Evolutionary conservation across 179 eudicot genomes (phyloP).

Genomic region (Vitellaria paradoxa): DNA sequence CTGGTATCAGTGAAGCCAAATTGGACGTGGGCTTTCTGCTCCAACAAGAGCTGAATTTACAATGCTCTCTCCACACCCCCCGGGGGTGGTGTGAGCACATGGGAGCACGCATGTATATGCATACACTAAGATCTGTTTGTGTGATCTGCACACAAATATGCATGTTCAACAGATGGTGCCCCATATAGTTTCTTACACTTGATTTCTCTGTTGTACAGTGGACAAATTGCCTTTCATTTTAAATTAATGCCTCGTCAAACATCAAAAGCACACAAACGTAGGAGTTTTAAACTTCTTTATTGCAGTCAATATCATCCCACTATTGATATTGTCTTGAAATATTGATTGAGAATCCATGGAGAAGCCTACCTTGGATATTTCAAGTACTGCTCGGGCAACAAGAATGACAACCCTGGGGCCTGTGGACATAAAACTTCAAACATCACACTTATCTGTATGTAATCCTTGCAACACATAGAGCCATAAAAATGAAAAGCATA

Average conservation of each 20-base stretch:
- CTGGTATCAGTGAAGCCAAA: too few relatives aligned
- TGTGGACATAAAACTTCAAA: slow-evolving; percentile 35
- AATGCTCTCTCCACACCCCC: neutral
- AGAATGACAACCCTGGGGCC: slow-evolving; percentile 95
- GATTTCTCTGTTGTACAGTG: neutral
- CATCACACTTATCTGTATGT: slow-evolving; percentile 9
- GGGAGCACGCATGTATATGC: too few relatives aligned
- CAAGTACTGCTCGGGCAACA: slow-evolving; percentile 71
- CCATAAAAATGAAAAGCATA: slow-evolving; percentile 2
- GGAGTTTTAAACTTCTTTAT: neutral
- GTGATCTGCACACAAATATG: neutral
- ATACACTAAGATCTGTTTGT: neutral
- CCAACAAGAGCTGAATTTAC: too few relatives aligned
- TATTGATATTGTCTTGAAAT: neutral
- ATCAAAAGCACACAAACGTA: neutral
- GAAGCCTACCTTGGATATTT: slow-evolving; percentile 75
- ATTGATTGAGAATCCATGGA: slow-evolving; percentile 9
- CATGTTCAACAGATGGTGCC: neutral
- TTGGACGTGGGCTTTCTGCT: too few relatives aligned
- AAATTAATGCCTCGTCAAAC: neutral
- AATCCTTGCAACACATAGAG: slow-evolving; percentile 10
- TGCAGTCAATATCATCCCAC: neutral
- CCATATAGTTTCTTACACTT: neutral
- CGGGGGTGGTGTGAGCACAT: too few relatives aligned
- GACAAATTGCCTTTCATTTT: neutral